Percentiles rank a stretch among this genome's conserved stretches.
Conservation (phyloP, 2,329 filamentous ascomycete genomes). For the Hypoxylon sp. region DNA sequence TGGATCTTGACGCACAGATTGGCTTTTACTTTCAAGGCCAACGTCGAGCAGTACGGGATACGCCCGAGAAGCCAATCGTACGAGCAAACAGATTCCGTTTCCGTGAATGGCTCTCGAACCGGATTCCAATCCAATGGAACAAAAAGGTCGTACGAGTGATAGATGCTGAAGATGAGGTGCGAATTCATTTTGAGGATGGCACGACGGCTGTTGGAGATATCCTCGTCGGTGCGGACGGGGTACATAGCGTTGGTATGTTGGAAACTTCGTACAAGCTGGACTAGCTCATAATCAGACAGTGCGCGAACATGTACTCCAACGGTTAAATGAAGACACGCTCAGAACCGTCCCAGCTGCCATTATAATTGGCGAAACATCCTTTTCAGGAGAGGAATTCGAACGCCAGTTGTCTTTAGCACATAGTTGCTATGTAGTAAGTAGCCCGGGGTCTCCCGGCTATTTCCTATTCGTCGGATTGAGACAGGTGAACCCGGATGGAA, state of each 20-base stretch:
- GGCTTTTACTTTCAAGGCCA: slow-evolving; percentile 22
- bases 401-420: slow-evolving; percentile 51
- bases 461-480: slow-evolving; percentile 48
- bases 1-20: slow-evolving; percentile 37
- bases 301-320: slow-evolving; percentile 45
- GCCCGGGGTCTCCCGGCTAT: slow-evolving; percentile 10
- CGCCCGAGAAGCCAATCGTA: slow-evolving; percentile 30
- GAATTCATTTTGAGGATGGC: slow-evolving; percentile 50
- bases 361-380: slow-evolving; percentile 47
- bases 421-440: slow-evolving; percentile 42
- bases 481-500: slow-evolving; percentile 39
- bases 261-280: neutral
- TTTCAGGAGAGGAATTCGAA: slow-evolving; percentile 48
- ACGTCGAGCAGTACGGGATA: slow-evolving; percentile 20
- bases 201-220: slow-evolving; percentile 48
- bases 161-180: slow-evolving; percentile 37
- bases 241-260: slow-evolving; percentile 48
- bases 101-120: slow-evolving; percentile 49
- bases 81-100: slow-evolving; percentile 47
- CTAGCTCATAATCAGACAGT: slow-evolving; percentile 34
- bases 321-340: slow-evolving; percentile 43
- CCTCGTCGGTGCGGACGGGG: slow-evolving; percentile 52
- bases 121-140: slow-evolving; percentile 50
- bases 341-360: slow-evolving; percentile 38
- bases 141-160: slow-evolving; percentile 45